These are phyloP conservation scores for Epicoccum nigrum DNA, from an alignment of 2,329 filamentous ascomycete species.

Conservation along the genomic window DNA sequence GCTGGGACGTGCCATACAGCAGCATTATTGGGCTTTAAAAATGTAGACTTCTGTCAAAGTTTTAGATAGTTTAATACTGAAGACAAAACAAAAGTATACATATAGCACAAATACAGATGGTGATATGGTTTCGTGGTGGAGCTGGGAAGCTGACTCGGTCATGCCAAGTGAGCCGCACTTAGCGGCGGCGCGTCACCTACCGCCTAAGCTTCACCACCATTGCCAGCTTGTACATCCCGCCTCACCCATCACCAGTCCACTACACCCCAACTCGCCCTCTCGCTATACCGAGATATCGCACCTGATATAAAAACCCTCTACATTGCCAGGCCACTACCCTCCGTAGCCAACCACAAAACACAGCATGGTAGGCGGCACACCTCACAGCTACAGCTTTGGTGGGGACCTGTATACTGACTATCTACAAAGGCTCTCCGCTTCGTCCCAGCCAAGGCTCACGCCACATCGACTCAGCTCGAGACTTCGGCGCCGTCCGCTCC, in stretches of 20 bases:
- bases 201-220: constrained; percentile 38
- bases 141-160: background rate
- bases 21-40: constrained; percentile 22
- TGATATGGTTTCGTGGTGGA: too few species aligned
- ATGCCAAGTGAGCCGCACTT: constrained; percentile 33
- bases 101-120: too few species aligned
- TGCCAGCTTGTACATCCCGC: constrained; percentile 18
- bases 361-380: constrained; percentile 23
- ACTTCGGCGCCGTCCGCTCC: constrained; percentile 83
- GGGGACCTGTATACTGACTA: constrained; percentile 3
- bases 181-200: constrained; percentile 32
- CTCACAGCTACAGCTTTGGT: background rate
- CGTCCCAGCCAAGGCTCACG: constrained; percentile 72
- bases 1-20: constrained; percentile 42
- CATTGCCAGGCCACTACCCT: background rate
- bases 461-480: constrained; percentile 59
- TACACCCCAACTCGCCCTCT: background rate
- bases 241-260: constrained; percentile 2
- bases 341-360: background rate
- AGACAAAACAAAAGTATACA: too few species aligned
- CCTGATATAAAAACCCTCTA: background rate
- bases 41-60: too few species aligned
- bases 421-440: constrained; percentile 77
- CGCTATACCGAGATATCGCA: background rate
- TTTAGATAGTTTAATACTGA: too few species aligned